A percentile compares a stretch with the other conserved stretches of the same genome.
Conservation (phyloP, 2,329 filamentous ascomycete species). For the Cryoendolithus antarcticus region DNA sequence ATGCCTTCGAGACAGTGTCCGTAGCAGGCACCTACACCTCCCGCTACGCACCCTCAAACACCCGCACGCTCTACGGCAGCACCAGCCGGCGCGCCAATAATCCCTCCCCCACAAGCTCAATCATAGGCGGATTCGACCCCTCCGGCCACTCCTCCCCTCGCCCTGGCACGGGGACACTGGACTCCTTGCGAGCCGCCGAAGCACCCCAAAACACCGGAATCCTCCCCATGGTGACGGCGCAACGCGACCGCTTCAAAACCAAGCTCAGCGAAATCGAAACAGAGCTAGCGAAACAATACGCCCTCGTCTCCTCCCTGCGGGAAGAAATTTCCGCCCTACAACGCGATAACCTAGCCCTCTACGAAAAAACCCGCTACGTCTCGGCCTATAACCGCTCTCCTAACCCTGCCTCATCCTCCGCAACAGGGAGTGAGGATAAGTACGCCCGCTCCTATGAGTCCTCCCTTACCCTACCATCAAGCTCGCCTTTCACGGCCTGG, state of each 20-base stretch:
- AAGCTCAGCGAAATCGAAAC: slow-evolving; percentile 83
- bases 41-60: slow-evolving; percentile 44
- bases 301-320: slow-evolving; percentile 69
- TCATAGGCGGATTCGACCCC: slow-evolving; percentile 92
- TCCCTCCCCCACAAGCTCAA: slow-evolving; percentile 87
- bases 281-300: slow-evolving; percentile 74
- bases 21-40: slow-evolving; percentile 85
- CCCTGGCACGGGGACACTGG: slow-evolving; percentile 28
- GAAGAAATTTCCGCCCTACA: slow-evolving; percentile 87
- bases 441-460: slow-evolving; percentile 59
- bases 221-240: slow-evolving; percentile 93
- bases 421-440: slow-evolving; percentile 48
- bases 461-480: slow-evolving; percentile 50
- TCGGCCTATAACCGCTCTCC: slow-evolving; percentile 72
- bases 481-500: slow-evolving; percentile 93
- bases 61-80: slow-evolving; percentile 41
- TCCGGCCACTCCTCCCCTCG: slow-evolving; percentile 29
- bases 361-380: slow-evolving; percentile 95
- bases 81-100: slow-evolving; percentile 52
- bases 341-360: slow-evolving; percentile 89
- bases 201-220: slow-evolving; percentile 73
- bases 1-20: slow-evolving; percentile 78
- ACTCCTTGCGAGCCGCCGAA: slow-evolving; percentile 51
- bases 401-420: slow-evolving; percentile 36
- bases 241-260: slow-evolving; percentile 96